Evolutionary conservation across 768 basidiomycete genomes (phyloP).

Genomic region (Boletus vinaceobasis): DNA sequence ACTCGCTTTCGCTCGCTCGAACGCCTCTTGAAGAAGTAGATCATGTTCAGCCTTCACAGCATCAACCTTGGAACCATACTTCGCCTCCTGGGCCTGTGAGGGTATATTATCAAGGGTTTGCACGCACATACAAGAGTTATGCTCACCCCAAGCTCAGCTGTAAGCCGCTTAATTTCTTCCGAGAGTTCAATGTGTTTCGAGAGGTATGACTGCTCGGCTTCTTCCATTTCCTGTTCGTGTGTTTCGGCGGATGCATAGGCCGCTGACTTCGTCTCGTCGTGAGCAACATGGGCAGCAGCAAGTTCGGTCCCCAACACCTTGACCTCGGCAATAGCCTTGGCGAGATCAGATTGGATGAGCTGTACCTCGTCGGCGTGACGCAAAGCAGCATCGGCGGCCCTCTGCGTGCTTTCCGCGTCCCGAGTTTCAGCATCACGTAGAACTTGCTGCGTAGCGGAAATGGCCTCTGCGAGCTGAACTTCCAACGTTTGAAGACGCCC

Average conservation of each 20-base stretch:
- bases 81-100: conserved; percentile 61
- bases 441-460: conserved; percentile 46
- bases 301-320: conserved; percentile 48
- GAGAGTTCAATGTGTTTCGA: conserved; percentile 50
- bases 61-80: conserved; percentile 65
- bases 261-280: conserved; percentile 47
- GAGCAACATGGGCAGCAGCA: conserved; percentile 39
- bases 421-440: conserved; percentile 45
- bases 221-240: conserved; percentile 48
- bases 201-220: conserved; percentile 48
- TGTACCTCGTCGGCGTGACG: conserved; percentile 48
- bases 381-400: conserved; percentile 39
- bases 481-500: conserved; percentile 50
- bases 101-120: neutral
- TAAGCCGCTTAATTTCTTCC: conserved; percentile 54
- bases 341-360: conserved; percentile 42
- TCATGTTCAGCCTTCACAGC: conserved; percentile 64
- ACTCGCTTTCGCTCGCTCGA: conserved; percentile 73
- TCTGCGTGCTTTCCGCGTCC: conserved; percentile 42
- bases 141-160: conserved; percentile 62
- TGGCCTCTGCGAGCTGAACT: conserved; percentile 48
- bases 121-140: neutral
- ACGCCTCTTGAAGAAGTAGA: conserved; percentile 60
- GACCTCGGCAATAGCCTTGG: conserved; percentile 41
- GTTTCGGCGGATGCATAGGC: conserved; percentile 44